Evolutionary conservation across 1,284 basidiomycete species (phyloP).

Genomic region (Coriolopsis trogii): DNA sequence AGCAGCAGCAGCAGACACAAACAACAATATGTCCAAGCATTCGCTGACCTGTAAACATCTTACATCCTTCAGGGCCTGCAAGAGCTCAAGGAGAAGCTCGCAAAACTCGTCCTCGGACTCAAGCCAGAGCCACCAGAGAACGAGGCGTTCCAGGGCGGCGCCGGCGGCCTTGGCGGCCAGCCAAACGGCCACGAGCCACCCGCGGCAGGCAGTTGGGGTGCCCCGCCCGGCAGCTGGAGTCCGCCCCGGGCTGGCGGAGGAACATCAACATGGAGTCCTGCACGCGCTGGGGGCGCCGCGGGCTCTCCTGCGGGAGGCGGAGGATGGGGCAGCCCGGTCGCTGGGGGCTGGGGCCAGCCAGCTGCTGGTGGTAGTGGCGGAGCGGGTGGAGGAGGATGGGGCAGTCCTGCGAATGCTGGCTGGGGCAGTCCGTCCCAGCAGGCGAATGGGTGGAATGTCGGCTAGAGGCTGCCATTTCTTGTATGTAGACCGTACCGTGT

Average conservation of each 20-base stretch:
- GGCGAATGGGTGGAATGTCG: conserved; percentile 44
- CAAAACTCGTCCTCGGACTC: conserved; percentile 75
- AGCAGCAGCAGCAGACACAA: too few species aligned
- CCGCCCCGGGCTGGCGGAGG: conserved; percentile 13
- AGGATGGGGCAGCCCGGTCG: conserved; percentile 15
- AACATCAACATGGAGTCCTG: conserved; percentile 3
- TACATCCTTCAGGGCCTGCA: conserved; percentile 66
- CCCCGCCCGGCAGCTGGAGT: conserved; percentile 22
- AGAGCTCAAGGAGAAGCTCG: conserved; percentile 82
- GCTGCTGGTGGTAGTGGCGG: conserved; percentile 3
- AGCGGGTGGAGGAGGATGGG: conserved; percentile 15
- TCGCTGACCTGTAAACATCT: not conserved
- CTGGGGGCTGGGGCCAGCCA: conserved; percentile 3
- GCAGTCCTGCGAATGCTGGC: conserved; percentile 27
- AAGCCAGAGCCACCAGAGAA: conserved; percentile 62
- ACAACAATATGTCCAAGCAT: too few species aligned
- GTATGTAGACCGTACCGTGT: conserved; percentile 3
- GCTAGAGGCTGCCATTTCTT: conserved; percentile 14
- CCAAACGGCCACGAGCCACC: conserved; percentile 27
- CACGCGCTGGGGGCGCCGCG: not conserved
- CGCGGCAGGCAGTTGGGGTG: conserved; percentile 24
- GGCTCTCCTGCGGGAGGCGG: conserved; percentile 8
- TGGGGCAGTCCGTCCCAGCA: conserved; percentile 40
- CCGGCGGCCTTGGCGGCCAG: conserved; percentile 9
- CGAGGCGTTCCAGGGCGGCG: conserved; percentile 37